These are phyloP conservation scores for Fusarium sp. DNA, from an alignment of 2,329 filamentous ascomycete genomes.

Conservation along the genomic window DNA sequence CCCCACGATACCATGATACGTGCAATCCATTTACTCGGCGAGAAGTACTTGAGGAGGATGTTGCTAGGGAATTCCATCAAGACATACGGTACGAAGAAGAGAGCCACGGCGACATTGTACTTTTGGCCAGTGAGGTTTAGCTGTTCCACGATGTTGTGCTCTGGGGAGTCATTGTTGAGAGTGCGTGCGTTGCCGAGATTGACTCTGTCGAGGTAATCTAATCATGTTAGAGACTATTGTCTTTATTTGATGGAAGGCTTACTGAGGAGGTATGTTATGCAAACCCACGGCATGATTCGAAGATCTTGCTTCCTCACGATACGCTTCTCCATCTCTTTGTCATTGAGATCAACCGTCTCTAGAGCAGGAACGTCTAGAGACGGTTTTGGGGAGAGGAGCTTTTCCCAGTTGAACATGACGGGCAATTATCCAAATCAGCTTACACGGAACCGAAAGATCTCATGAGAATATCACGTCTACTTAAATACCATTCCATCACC, in stretches of 20 bases:
- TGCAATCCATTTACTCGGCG: constrained; percentile 52
- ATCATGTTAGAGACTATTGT: not conserved
- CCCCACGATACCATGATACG: constrained; percentile 62
- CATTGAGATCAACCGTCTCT: constrained; percentile 52
- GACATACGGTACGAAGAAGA: constrained; percentile 51
- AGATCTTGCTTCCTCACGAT: constrained; percentile 52
- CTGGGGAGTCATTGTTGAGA: constrained; percentile 52
- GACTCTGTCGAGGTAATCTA: constrained; percentile 49
- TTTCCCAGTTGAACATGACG: constrained; percentile 41
- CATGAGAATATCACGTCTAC: not conserved
- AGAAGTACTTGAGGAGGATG: constrained; percentile 53
- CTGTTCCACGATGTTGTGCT: constrained; percentile 50
- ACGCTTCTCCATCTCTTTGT: constrained; percentile 52
- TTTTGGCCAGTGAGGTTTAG: constrained; percentile 50
- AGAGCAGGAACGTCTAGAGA: constrained; percentile 52
- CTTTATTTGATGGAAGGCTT: not conserved
- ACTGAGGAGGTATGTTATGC: constrained; percentile 51
- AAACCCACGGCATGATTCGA: constrained; percentile 52
- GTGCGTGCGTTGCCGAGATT: constrained; percentile 53
- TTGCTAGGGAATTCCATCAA: constrained; percentile 52
- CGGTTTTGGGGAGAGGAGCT: constrained; percentile 43
- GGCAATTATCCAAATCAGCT: not conserved
- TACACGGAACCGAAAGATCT: not conserved
- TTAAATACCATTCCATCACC: constrained; percentile 20
- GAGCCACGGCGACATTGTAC: constrained; percentile 50